Evolutionary conservation across 176 grass and related monocot species (phyloP), one percentile per base, ranked within the genome.

Genomic region (Saccharum spontaneum): DNA sequence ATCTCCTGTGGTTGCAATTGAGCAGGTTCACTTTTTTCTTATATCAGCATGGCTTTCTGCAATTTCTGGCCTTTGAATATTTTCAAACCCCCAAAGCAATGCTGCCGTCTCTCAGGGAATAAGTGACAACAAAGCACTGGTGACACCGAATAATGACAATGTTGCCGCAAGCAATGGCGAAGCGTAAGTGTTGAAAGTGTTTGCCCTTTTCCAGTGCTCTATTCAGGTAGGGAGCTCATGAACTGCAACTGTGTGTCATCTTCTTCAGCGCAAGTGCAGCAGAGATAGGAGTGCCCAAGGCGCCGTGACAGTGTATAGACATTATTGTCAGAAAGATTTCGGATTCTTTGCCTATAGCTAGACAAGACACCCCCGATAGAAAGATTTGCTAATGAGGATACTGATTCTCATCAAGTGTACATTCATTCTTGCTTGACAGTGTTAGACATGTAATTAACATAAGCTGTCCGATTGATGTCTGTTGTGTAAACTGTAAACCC

Each of bases 1-100:
- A 57, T 80, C 64, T 87, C 75, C 77, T 86, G 54, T 79, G 31
- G 69, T 79, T 89, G 39, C 84, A 84, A 66, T 78, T 82, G 94
- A 90, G 26, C 84, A 88, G 89, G 91, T 97, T 82, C 59, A 22
- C 49, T 75, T 85, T 33, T 67, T n/a, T 17, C 30, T 67, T 38
- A 6, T 59, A 43, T 84, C n/a, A 26, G 39, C 41, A 10, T 62
- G 39, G 41, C 11, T 18, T 38, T 78, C 60, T 48, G 63, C 30
- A 69, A 67, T 54, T 7, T 39, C 28, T 80, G 34, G 76, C 18
- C 55, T 57, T 2, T 46, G 46, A 70, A 57, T 30, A 34, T 79
- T 69, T 85, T 11, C 7, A 59, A 69, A 76, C 24, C 79, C 70
- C 59, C 31, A 93, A 75, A 67, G 64, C 48, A 82, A 79, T 43